Percentiles rank a stretch among this genome's conserved stretches.
Conservation (phyloP, 352 stramenopile genomes). For the Pythium folliculosum region DNA sequence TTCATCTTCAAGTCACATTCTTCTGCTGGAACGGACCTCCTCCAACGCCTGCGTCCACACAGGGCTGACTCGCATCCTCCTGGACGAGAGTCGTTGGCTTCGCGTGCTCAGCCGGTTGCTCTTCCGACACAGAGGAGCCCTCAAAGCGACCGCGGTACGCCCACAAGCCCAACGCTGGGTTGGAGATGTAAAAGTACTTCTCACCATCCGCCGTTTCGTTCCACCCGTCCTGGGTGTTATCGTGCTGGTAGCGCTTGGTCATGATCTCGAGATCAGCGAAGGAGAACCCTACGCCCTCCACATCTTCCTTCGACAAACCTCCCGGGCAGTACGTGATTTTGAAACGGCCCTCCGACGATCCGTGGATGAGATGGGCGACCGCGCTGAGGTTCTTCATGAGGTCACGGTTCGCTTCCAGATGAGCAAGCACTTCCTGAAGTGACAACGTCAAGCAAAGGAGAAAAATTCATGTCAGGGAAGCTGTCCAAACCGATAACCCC, state of each 20-base stretch:
- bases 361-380: constrained; percentile 97
- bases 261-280: constrained; percentile 90
- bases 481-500: background rate
- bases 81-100: constrained; percentile 36
- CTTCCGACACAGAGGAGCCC: constrained; percentile 35
- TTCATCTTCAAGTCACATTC: background rate
- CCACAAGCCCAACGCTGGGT: constrained; percentile 96
- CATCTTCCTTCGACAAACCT: constrained; percentile 90
- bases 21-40: constrained; percentile 64
- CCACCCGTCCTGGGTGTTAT: constrained; percentile 92
- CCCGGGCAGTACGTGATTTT: constrained; percentile 94
- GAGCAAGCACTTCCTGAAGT: constrained; percentile 90
- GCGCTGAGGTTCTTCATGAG: constrained; percentile 95
- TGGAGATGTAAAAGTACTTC: constrained; percentile 97
- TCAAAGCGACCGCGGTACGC: constrained; percentile 87
- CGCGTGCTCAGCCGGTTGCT: constrained; percentile 1
- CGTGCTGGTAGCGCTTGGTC: constrained; percentile 79
- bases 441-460: background rate
- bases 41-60: constrained; percentile 69
- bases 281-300: constrained; percentile 93
- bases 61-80: constrained; percentile 51
- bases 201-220: constrained; percentile 82
- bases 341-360: constrained; percentile 97
- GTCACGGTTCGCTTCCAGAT: constrained; percentile 91
- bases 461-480: background rate